Base-by-base conservation (phyloP, 2,329 filamentous ascomycete species). In the Chaetomiaceae sp. region DNA sequence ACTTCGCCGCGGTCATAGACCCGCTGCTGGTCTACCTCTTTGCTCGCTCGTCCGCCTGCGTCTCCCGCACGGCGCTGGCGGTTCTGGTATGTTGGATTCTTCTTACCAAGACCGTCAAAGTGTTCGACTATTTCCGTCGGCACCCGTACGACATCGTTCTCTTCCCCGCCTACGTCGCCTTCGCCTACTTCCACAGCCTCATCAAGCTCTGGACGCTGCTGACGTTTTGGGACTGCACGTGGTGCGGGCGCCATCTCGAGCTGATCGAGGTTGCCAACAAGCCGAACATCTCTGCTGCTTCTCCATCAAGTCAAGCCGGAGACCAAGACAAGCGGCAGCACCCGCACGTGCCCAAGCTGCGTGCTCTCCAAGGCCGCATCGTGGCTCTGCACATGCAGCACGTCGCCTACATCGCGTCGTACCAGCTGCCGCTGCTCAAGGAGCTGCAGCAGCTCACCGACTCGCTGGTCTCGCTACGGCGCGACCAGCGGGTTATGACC, bases 1-100 rank as follows among this genome's bases (percentile, higher is more conserved):
- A 81, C 53, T 76, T 81, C 49, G 73, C 79, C 0, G 45, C 78
- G 2, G 18, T 79, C 36, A 72, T 71, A 53, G 81, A 84, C 52
- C 42, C 57, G 0, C 47, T 63, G 0, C 58, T 82, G 1, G 37
- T 73, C 1, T 62, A 56, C 18, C 52, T 68, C 43, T 51, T 62
- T 7, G 17, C 11, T 2, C 30, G 38, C 8, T 14, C 39, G 35
- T 47, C 48, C 4, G 34, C 15, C 6, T 33, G 32, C 38, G 29
- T 48, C 10, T 11, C 15, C 45, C 15, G 26, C 15, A 3, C 17
- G 11, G 15, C 20, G 18, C 22, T 58, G 2, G 18, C 10, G 0
- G 24, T 30, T 14, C 54, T 68, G 2, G 50, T 60, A 3, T 3
- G 48, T n/a, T 81, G 72, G 70, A 72, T 82, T 37, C 36, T 78